Base-by-base conservation (phyloP, 2,329 filamentous ascomycete species). In the Calonectria naviculata region DNA sequence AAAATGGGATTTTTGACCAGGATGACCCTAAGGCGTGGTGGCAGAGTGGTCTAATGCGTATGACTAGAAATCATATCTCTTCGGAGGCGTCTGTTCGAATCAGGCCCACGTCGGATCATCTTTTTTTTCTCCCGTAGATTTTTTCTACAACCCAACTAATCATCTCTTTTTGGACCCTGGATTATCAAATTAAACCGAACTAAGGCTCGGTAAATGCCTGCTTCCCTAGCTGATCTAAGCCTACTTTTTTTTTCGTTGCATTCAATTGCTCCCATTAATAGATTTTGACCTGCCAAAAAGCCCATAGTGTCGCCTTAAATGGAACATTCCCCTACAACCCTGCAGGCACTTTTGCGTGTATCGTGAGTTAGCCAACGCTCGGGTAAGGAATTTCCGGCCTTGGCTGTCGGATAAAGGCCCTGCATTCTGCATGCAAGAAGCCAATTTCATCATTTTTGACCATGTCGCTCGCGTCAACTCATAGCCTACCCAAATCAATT, bases 11-110 rank as follows among this genome's bases (percentile, higher is more conserved):
- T 61, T 17, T n/a, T 9, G 24, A 6, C 19, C 29, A 31, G 29
- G 26, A 42, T n/a, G 28, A 49, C 26, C 12, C n/a, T 29, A 34
- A 52, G 61, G 61, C 67, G 44, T 63, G 62, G 67, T 69, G 67
- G 67, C 67, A 69, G 67, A 69, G 67, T 69, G 67, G 67, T 69
- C 67, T 69, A 69, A 69, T 69, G 67, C 67, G 67, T 69, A 65
- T 69, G 67, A 69, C 67, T 69, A 69, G 67, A 69, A 69, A 69
- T 69, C 67, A 69, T 65, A 69, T 69, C 67, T 69, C 67, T 10
- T 69, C 67, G 67, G 67, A 69, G 67, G 67, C 67, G 67, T 69
- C 67, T 69, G 67, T 69, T 69, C 67, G 24, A 69, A 69, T 69
- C 67, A 69, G 67, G 67, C 67, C 67, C 62, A 63, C 44, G 67